Percentiles rank a stretch among this genome's conserved stretches.
Conservation (phyloP, 345 rosid genomes). For the rapeseed (Brassica napus) region DNA sequence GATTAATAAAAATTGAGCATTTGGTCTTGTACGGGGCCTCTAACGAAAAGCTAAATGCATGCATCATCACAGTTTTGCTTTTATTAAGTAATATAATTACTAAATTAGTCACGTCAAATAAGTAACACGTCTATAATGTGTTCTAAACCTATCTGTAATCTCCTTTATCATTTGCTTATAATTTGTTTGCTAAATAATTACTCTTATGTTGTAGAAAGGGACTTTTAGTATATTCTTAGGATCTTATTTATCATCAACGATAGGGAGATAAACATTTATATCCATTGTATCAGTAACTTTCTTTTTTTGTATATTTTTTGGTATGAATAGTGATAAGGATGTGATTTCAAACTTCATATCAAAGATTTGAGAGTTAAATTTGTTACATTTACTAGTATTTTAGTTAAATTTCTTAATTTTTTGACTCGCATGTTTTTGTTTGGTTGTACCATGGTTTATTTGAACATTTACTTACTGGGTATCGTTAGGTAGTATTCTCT, state of each 20-base stretch:
- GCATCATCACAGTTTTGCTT: conserved; percentile 17
- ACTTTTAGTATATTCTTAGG: conserved; percentile 14
- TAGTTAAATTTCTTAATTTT: background rate
- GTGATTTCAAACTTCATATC: background rate
- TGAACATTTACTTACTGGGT: background rate
- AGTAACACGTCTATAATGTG: conserved; percentile 22
- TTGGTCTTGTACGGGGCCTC: background rate
- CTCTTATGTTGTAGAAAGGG: background rate
- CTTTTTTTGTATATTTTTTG: background rate
- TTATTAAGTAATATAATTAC: conserved; percentile 9
- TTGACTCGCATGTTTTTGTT: background rate
- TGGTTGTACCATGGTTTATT: too few species aligned
- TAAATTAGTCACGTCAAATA: conserved; percentile 15
- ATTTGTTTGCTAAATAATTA: background rate
- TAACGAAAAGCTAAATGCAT: background rate
- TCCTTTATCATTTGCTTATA: conserved; percentile 29
- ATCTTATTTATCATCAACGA: conserved; percentile 10
- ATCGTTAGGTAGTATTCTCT: background rate
- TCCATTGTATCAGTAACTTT: conserved; percentile 1
- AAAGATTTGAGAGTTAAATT: background rate
- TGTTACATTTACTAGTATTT: background rate
- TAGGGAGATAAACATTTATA: background rate
- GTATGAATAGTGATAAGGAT: conserved; percentile 8
- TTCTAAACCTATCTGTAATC: conserved; percentile 14
- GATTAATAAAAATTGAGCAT: too few species aligned